Conservation (phyloP, 2,329 filamentous ascomycete genomes). For the Trichoderma citrinoviride region DNA sequence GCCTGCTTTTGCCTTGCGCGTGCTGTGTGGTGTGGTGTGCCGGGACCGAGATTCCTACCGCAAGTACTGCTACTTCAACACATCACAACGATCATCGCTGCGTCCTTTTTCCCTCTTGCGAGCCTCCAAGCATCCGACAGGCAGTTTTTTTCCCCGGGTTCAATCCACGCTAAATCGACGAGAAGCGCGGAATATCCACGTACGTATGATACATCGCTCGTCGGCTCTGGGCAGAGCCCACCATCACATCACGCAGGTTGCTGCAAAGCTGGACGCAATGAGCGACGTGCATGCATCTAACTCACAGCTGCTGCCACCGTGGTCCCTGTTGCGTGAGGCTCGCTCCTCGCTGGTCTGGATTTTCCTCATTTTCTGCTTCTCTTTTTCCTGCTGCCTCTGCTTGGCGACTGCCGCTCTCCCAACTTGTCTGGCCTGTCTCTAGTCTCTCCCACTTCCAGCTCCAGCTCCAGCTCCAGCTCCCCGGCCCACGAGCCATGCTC, state of each 20-base stretch:
- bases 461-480: no score
- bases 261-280: conserved; percentile 13
- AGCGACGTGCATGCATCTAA: conserved; percentile 21
- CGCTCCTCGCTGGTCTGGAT: background rate
- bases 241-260: background rate
- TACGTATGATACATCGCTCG: background rate
- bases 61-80: background rate
- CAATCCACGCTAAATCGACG: conserved; percentile 9
- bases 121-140: background rate
- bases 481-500: background rate
- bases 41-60: background rate
- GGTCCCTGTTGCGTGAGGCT: background rate
- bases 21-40: background rate
- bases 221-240: conserved; percentile 7
- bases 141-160: conserved; percentile 12
- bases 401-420: background rate
- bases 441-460: no score
- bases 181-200: background rate
- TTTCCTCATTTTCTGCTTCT: background rate
- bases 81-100: background rate
- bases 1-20: no score
- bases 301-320: background rate
- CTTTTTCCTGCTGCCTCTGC: background rate
- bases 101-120: background rate
- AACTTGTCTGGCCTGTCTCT: no score